Percentiles rank a stretch among this genome's conserved stretches.
These are phyloP conservation scores for Suhomyces pyralidae DNA, from an alignment of 805 yeast genomes.

Conservation along the genomic window DNA sequence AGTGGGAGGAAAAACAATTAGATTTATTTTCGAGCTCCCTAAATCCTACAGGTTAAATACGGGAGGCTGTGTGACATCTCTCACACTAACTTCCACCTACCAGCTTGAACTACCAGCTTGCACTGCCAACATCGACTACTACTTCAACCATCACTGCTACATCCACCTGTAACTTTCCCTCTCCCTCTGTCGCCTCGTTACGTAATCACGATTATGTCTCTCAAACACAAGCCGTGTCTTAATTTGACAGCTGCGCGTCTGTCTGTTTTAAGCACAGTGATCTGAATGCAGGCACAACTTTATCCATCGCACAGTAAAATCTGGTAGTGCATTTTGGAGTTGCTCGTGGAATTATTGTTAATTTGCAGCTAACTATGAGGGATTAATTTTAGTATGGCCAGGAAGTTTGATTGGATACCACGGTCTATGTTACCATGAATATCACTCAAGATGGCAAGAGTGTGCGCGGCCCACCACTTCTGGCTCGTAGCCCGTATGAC, in stretches of 20 bases:
- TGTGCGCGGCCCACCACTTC: not conserved
- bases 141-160: not conserved
- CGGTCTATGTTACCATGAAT: not conserved
- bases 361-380: conserved; percentile 1
- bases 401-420: not conserved
- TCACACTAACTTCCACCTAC: not conserved
- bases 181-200: not conserved
- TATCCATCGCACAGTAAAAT: not conserved
- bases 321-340: not conserved
- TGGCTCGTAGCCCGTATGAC: not conserved
- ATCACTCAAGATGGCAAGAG: not conserved
- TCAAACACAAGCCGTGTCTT: not conserved
- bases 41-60: not conserved
- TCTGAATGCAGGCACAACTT: not conserved
- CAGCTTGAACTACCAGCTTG: not conserved
- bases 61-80: not conserved
- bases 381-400: not conserved
- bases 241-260: not conserved
- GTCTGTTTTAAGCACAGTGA: not conserved
- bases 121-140: too few relatives aligned
- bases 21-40: not conserved
- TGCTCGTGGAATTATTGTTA: not conserved
- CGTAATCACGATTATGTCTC: not conserved
- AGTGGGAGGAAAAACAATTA: not conserved
- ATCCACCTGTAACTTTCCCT: not conserved